A percentile compares a stretch with the other conserved stretches of the same genome.
Evolutionary conservation across 805 yeast species (phyloP).

Genomic region (Pichia exigua): DNA sequence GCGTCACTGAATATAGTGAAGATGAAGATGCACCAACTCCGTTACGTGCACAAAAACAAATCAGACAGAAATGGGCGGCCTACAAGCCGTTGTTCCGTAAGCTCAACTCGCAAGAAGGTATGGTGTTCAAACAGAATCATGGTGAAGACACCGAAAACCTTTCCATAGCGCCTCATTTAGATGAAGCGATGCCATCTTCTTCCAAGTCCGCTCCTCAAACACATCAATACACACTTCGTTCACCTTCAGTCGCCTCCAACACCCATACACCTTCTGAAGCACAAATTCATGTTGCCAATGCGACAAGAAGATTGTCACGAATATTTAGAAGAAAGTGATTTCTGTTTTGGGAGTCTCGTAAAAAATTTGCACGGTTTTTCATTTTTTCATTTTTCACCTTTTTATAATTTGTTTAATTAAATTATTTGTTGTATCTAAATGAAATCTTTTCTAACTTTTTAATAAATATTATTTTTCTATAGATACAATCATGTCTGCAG

Average conservation of each 20-base stretch:
- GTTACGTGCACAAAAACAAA: constrained; percentile 27
- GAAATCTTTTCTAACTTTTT: background rate
- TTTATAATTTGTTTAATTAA: background rate
- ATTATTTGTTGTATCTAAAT: background rate
- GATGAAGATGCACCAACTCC: constrained; percentile 51
- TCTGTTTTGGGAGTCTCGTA: background rate
- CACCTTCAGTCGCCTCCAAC: background rate
- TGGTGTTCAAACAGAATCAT: constrained; percentile 26
- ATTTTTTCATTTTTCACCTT: background rate
- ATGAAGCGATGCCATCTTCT: background rate
- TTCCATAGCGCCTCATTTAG: background rate
- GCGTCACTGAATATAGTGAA: constrained; percentile 43
- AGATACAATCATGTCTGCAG: background rate
- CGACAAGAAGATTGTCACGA: constrained; percentile 8
- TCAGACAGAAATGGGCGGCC: constrained; percentile 29
- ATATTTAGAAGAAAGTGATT: constrained; percentile 2
- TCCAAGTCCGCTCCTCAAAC: background rate
- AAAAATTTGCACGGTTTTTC: background rate
- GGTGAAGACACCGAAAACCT: constrained; percentile 13
- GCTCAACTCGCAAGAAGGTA: constrained; percentile 30
- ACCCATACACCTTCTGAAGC: background rate
- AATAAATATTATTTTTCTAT: background rate
- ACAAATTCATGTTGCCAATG: background rate
- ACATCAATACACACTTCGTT: background rate
- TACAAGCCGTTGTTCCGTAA: constrained; percentile 27